Conservation (phyloP, 2,329 filamentous ascomycete species). For the Botryotinia narcissicola region DNA sequence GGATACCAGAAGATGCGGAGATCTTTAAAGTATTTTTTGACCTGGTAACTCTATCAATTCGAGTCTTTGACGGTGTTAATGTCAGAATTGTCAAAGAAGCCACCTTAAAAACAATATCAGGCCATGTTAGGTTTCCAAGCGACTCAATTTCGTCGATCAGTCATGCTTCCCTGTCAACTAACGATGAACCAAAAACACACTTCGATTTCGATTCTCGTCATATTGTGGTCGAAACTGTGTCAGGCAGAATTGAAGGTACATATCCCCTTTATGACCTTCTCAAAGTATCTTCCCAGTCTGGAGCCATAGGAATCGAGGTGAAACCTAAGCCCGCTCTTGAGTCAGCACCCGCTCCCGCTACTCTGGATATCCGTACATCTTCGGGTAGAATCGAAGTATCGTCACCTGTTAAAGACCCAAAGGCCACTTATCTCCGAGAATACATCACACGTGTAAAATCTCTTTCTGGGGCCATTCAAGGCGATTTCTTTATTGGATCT, state of each 20-base stretch:
- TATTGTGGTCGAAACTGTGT: slow-evolving; percentile 32
- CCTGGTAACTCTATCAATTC: slow-evolving; percentile 28
- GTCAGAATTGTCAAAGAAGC: slow-evolving; percentile 28
- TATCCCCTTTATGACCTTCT: slow-evolving; percentile 37
- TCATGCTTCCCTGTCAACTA: slow-evolving; percentile 17
- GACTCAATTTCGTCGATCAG: neutral
- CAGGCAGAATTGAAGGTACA: slow-evolving; percentile 32
- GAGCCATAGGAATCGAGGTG: slow-evolving; percentile 28
- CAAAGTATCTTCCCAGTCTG: slow-evolving; percentile 30
- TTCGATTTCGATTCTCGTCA: slow-evolving; percentile 26
- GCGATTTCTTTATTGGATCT: slow-evolving; percentile 34
- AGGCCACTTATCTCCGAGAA: slow-evolving; percentile 31
- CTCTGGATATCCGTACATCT: slow-evolving; percentile 30
- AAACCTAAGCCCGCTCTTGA: slow-evolving; percentile 27
- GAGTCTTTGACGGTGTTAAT: slow-evolving; percentile 30
- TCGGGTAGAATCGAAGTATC: slow-evolving; percentile 32
- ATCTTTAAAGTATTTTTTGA: slow-evolving; percentile 30
- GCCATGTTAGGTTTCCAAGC: slow-evolving; percentile 31
- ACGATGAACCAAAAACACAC: neutral
- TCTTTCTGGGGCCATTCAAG: slow-evolving; percentile 30
- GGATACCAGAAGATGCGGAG: slow-evolving; percentile 35
- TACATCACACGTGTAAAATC: slow-evolving; percentile 35
- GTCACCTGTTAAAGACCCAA: slow-evolving; percentile 21
- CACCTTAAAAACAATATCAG: slow-evolving; percentile 29
- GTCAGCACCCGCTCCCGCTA: slow-evolving; percentile 31